Conservation (phyloP, 163 green algal genomes). For the Chlamydomonas reinhardtii region DNA sequence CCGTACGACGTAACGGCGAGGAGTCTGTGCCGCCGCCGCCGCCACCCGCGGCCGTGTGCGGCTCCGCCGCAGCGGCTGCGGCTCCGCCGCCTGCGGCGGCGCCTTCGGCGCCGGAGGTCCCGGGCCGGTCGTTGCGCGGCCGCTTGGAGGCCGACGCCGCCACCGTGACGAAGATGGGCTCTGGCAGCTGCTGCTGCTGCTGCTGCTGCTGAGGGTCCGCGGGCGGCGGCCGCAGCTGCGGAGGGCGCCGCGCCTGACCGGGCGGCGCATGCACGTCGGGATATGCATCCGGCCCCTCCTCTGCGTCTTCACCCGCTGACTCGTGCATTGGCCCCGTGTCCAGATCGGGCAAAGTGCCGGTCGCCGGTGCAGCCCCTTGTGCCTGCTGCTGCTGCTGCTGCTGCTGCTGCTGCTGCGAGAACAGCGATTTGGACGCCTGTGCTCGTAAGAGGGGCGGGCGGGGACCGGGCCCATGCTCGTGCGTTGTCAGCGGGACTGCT, state of each 20-base stretch:
- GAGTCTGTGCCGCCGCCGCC: not conserved
- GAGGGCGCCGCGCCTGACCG: not conserved
- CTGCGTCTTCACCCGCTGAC: no score
- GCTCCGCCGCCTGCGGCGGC: not conserved
- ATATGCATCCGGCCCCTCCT: no score
- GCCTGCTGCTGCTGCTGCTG: not conserved
- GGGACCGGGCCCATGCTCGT: not conserved
- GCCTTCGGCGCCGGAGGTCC: no score
- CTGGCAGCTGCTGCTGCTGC: not conserved
- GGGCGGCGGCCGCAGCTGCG: no score
- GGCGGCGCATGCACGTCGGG: no score
- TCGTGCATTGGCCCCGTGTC: no score
- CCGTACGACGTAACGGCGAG: not conserved
- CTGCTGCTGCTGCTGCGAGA: not conserved
- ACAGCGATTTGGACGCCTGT: not conserved
- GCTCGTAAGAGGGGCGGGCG: not conserved
- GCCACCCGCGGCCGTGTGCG: no score
- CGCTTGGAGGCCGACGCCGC: not conserved
- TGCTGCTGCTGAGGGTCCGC: not conserved
- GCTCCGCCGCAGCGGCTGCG: not conserved
- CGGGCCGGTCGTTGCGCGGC: not conserved
- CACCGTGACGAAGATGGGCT: constrained; percentile 15
- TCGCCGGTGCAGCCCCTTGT: no score
- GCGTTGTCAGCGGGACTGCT: not conserved
- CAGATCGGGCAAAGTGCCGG: no score